Evolutionary conservation across 768 basidiomycete species (phyloP).

Genomic region (Neoboletus magnificus): DNA sequence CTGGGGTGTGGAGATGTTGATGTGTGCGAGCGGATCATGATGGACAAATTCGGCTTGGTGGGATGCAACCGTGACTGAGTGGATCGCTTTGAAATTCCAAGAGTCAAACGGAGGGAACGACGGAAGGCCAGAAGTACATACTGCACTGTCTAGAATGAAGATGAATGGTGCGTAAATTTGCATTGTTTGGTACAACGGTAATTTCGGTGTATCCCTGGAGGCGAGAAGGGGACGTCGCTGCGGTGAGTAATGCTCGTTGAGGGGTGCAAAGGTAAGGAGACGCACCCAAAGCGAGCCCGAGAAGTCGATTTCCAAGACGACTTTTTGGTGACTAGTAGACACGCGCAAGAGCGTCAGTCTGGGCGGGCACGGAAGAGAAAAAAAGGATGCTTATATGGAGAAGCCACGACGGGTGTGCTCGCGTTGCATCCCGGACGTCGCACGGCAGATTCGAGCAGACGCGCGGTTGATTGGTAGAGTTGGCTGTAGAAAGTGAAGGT

Average conservation of each 20-base stretch:
- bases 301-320: conserved; percentile 92
- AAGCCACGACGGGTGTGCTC: conserved; percentile 80
- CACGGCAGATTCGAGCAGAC: neutral
- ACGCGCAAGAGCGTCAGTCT: conserved; percentile 48
- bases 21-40: conserved; percentile 67
- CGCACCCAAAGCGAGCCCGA: conserved; percentile 80
- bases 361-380: conserved; percentile 15
- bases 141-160: conserved; percentile 88
- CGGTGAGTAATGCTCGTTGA: conserved; percentile 19
- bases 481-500: neutral
- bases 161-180: conserved; percentile 77
- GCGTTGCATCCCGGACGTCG: conserved; percentile 55
- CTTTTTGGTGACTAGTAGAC: conserved; percentile 94
- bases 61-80: conserved; percentile 68
- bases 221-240: conserved; percentile 7
- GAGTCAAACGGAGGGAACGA: conserved; percentile 24
- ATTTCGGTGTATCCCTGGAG: conserved; percentile 90
- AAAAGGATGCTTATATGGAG: conserved; percentile 73
- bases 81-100: conserved; percentile 48
- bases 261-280: conserved; percentile 22
- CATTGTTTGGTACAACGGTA: conserved; percentile 76
- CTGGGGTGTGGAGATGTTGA: conserved; percentile 61
- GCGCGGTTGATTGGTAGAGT: neutral
- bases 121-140: conserved; percentile 38
- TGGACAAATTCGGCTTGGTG: conserved; percentile 76